A percentile compares a stretch with the other conserved stretches of the same genome.
Conservation (phyloP, 768 basidiomycete genomes). For the Suillus decipiens region DNA sequence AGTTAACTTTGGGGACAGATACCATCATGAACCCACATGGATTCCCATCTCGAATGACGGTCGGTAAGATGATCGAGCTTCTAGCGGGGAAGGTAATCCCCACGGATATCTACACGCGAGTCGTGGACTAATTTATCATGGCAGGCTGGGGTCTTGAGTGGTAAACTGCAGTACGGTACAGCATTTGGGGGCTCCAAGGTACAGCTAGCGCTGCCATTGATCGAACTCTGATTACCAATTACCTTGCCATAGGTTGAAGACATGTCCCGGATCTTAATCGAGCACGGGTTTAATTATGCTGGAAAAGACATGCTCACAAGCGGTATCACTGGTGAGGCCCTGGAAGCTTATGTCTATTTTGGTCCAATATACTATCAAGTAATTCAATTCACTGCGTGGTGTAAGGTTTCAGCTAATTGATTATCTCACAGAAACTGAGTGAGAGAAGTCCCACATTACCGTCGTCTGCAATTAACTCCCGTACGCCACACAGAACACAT, state of each 20-base stretch:
- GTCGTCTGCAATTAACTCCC: constrained; percentile 18
- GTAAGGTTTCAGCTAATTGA: constrained; percentile 11
- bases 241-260: constrained; percentile 74
- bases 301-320: constrained; percentile 99
- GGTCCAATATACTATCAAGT: constrained; percentile 99
- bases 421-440: constrained; percentile 82
- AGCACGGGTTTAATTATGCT: constrained; percentile 93
- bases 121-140: constrained; percentile 6
- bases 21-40: constrained; percentile 99
- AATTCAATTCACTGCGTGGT: constrained; percentile 22
- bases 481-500: constrained; percentile 71
- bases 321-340: constrained; percentile 94
- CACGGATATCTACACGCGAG: neutral
- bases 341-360: constrained; percentile 98
- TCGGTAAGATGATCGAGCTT: constrained; percentile 99
- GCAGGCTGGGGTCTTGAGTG: constrained; percentile 87
- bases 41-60: constrained; percentile 99
- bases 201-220: constrained; percentile 2
- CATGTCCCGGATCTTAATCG: constrained; percentile 95
- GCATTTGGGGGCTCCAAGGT: constrained; percentile 99
- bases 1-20: constrained; percentile 49
- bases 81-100: constrained; percentile 82
- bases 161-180: constrained; percentile 91
- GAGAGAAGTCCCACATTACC: constrained; percentile 33
- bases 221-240: constrained; percentile 14